Percentiles rank a stretch among this genome's conserved stretches.
phyloP scores from a whole-genome alignment of 352 stramenopile species.

The Phytophthora syringae region DNA sequence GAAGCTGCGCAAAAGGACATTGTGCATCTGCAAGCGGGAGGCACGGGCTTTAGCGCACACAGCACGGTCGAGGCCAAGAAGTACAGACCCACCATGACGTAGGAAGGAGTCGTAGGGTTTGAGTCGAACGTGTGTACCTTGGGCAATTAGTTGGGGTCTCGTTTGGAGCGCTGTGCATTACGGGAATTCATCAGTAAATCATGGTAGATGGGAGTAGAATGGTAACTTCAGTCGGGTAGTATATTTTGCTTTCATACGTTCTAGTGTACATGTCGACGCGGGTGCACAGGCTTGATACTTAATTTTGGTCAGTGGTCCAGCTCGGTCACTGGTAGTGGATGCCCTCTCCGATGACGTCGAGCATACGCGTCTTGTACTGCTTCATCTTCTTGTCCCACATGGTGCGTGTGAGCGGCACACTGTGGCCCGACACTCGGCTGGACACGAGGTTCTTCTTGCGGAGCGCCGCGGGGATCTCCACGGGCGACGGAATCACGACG shows the following conservation, averaged over 20 bases:
- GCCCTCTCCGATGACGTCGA: slow-evolving; percentile 58
- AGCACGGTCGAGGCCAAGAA: slow-evolving; percentile 90
- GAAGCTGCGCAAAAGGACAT: slow-evolving; percentile 90
- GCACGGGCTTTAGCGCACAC: slow-evolving; percentile 84
- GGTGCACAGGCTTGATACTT: too few species aligned
- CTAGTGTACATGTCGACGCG: slow-evolving; percentile 12
- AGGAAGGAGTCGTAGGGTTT: background rate
- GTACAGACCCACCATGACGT: slow-evolving; percentile 83
- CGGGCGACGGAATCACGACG: slow-evolving; percentile 48
- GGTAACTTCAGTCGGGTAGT: slow-evolving; percentile 4
- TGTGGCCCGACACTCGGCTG: slow-evolving; percentile 57
- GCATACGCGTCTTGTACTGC: slow-evolving; percentile 36
- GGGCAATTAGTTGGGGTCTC: too few species aligned
- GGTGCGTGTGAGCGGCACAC: slow-evolving; percentile 56
- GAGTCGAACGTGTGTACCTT: background rate
- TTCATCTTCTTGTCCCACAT: slow-evolving; percentile 75
- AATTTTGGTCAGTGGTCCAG: too few species aligned
- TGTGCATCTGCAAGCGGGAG: slow-evolving; percentile 74
- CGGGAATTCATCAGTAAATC: background rate
- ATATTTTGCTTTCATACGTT: slow-evolving; percentile 9
- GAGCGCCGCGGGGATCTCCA: slow-evolving; percentile 55
- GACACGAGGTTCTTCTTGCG: slow-evolving; percentile 40
- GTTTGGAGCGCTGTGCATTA: too few species aligned
- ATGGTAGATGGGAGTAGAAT: background rate
- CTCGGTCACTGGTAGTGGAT: slow-evolving; percentile 39